Base-by-base conservation (phyloP, 495 filamentous ascomycete genomes). In the Aspergillus carlsbadensis region DNA sequence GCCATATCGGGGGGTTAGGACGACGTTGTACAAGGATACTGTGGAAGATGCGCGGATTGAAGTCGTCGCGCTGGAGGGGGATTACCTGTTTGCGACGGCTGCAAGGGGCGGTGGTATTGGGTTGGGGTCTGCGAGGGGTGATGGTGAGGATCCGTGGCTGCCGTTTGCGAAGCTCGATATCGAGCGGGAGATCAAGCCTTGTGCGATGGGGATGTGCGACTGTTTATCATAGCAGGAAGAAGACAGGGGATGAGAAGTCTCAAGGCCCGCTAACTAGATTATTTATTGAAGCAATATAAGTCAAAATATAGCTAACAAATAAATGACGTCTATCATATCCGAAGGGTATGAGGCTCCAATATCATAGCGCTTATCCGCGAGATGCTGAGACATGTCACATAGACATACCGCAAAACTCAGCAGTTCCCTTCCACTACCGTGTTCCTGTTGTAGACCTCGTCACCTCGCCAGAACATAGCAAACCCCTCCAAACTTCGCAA, bases 31-130 rank as follows among this genome's bases (percentile, higher is more conserved):
- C 45, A 77, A 76, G 13, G 58, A 70, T 53, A 55, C 55, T 37
- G 71, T 87, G 20, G 64, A 74, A 22, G 74, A 84, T 68, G 81
- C 87, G 14, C 66, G 70, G 60, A 73, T 90, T 60, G 83, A 87
- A 58, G 72, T 90, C 20, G 71, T 80, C 39, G 79, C 81, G 0
- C 83, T 86, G 63, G 83, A 83, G 62, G 63, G 76, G 46, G 75
- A 86, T 53, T 89, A 82, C 59, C 80, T 89, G 61, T 68, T 90
- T 59, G 82, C 78, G 11, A 81, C 78, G 31, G 81, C 84, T 7
- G 75, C 76, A 21, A 68, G 67, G 18, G 72, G 70, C 0, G 61
- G 45, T 22, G 58, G 63, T 2, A 46, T 77, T 14, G 74, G 75
- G 3, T 20, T 56, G 18, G 39, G 24, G 14, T 53, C 43, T n/a